Evolutionary conservation across 306 rosid genomes (phyloP).

Genomic region (Hylodesmum podocarpum): DNA sequence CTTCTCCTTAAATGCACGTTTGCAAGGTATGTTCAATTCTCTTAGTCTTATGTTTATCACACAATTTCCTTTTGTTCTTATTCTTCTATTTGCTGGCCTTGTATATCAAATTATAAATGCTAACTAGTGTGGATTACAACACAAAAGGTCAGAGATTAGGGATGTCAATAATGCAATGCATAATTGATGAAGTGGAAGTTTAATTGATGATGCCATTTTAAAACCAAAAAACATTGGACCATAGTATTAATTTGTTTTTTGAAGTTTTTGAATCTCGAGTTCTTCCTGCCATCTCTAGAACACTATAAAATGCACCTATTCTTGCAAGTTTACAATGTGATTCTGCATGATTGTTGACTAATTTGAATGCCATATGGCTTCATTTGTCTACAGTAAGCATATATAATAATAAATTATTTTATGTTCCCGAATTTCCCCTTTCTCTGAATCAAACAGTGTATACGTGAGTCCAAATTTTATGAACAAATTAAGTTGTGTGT

Average conservation of each 20-base stretch:
- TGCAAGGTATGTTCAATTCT: constrained; percentile 64
- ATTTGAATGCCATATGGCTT: background rate
- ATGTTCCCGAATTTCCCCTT: background rate
- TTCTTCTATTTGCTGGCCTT: background rate
- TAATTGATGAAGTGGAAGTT: background rate
- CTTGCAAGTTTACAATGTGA: background rate
- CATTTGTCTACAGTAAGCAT: background rate
- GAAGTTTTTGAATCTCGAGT: background rate
- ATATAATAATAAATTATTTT: background rate
- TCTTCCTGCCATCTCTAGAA: background rate
- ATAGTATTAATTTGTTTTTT: background rate
- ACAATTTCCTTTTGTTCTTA: background rate
- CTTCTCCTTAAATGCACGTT: constrained; percentile 73
- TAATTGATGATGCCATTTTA: background rate
- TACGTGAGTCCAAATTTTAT: background rate
- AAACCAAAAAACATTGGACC: background rate
- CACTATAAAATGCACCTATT: background rate
- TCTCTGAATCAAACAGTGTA: background rate
- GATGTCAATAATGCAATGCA: constrained; percentile 1
- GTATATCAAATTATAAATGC: constrained; percentile 5
- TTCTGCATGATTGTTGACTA: background rate
- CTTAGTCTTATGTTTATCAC: background rate
- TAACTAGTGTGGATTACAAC: background rate
- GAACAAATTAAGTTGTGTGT: background rate
- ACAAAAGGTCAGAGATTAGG: background rate